A percentile compares a stretch with the other conserved stretches of the same genome.
Conservation (phyloP, 441 rosid species). For the Mallotus repandus region DNA sequence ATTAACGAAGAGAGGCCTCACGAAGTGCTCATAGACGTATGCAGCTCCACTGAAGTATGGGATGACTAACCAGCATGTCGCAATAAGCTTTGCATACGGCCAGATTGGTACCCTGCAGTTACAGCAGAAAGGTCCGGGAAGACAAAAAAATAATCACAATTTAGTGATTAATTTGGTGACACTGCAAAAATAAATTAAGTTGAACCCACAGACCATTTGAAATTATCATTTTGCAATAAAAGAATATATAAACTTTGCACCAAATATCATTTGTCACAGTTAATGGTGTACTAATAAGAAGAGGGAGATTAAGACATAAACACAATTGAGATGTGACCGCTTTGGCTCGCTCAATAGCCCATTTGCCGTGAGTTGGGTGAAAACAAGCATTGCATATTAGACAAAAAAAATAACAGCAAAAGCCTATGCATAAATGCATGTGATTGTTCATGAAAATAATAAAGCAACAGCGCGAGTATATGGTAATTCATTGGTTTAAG, state of each 20-base stretch:
- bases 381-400: not conserved
- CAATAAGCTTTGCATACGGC: constrained; percentile 69
- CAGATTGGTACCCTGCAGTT: constrained; percentile 79
- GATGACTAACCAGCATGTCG: constrained; percentile 93
- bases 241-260: not conserved
- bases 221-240: not conserved
- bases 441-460: too few relatives aligned
- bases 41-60: constrained; percentile 98
- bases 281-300: not conserved
- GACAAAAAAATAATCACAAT: not conserved
- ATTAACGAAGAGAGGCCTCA: constrained; percentile 74
- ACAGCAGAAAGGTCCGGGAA: not conserved
- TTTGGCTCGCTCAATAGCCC: constrained; percentile 5
- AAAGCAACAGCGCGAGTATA: too few relatives aligned
- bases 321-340: not conserved
- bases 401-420: not conserved
- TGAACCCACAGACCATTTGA: not conserved
- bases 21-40: constrained; percentile 79
- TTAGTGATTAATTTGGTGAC: not conserved
- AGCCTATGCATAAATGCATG: too few relatives aligned
- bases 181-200: not conserved
- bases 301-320: not conserved
- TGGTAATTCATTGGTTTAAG: not conserved
- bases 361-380: not conserved
- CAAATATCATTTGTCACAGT: not conserved